A percentile compares a stretch with the other conserved stretches of the same genome.
Conservation (phyloP, 2,329 filamentous ascomycete genomes). For the Xylaria sp. region DNA sequence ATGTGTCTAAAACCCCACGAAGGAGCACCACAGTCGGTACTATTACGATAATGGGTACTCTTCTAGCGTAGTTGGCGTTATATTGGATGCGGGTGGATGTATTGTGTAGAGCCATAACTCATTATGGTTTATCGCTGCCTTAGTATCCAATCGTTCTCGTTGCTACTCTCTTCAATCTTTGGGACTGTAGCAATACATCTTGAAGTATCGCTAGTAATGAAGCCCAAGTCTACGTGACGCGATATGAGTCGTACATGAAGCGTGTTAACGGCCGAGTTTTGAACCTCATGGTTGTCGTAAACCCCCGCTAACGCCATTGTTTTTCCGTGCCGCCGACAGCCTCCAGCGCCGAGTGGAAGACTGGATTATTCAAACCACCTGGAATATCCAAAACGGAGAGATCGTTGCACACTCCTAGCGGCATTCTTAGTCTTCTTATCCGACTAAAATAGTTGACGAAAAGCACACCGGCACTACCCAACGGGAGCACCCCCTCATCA, state of each 20-base stretch:
- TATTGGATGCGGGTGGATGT: not conserved
- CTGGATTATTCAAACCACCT: not conserved
- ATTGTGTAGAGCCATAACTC: not conserved
- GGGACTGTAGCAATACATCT: not conserved
- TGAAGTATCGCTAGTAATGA: not conserved
- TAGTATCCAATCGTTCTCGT: not conserved
- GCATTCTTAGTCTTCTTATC: not conserved
- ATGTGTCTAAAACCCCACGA: not conserved
- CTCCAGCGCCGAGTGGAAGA: slow-evolving; percentile 8
- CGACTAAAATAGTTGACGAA: not conserved
- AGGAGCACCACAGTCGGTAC: not conserved
- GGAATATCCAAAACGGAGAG: not conserved
- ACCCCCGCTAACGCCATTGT: slow-evolving; percentile 5
- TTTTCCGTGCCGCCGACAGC: slow-evolving; percentile 4
- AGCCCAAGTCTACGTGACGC: not conserved
- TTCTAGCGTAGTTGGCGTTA: not conserved
- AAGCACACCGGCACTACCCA: not conserved
- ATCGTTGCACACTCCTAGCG: not conserved
- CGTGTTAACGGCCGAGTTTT: slow-evolving; percentile 7
- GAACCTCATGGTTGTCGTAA: slow-evolving; percentile 5
- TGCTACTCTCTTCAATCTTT: slow-evolving; percentile 1
- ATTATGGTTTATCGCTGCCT: not conserved
- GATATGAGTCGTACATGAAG: not conserved
- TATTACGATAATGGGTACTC: not conserved
- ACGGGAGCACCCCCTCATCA: not conserved